phyloP scores from a whole-genome alignment of 2,329 filamentous ascomycete genomes.

The Lecanicillium sp. region DNA sequence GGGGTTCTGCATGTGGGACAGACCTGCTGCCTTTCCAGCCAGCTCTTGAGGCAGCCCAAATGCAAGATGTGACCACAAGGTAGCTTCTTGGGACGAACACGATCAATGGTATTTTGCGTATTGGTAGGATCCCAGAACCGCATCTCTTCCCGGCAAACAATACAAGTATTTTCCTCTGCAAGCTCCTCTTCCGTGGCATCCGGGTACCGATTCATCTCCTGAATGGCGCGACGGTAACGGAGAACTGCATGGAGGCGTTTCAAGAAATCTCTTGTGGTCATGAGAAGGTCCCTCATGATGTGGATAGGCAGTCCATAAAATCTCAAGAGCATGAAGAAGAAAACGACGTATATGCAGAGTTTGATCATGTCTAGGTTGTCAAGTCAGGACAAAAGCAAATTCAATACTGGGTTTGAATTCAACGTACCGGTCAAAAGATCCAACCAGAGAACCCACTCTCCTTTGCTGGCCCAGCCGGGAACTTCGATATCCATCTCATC shows the following conservation, averaged over 20 bases:
- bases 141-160: slow-evolving; percentile 97
- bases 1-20: slow-evolving; percentile 89
- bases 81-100: slow-evolving; percentile 85
- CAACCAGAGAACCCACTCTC: slow-evolving; percentile 81
- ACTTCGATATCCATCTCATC: slow-evolving; percentile 94
- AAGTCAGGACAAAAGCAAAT: slow-evolving; percentile 9
- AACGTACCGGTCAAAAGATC: slow-evolving; percentile 70
- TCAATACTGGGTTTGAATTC: neutral
- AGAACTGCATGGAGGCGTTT: slow-evolving; percentile 84
- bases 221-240: slow-evolving; percentile 82
- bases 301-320: slow-evolving; percentile 97
- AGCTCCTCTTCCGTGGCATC: slow-evolving; percentile 88
- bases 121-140: slow-evolving; percentile 56
- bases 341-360: slow-evolving; percentile 77
- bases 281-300: slow-evolving; percentile 89
- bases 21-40: slow-evolving; percentile 94
- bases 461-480: slow-evolving; percentile 92
- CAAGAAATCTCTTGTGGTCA: slow-evolving; percentile 85
- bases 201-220: slow-evolving; percentile 90
- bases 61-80: slow-evolving; percentile 95
- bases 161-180: slow-evolving; percentile 81
- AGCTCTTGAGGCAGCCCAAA: slow-evolving; percentile 88
- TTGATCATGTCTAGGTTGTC: slow-evolving; percentile 71
- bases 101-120: slow-evolving; percentile 66
- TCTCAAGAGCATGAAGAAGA: slow-evolving; percentile 85